Percentiles rank a stretch among this genome's conserved stretches.
phyloP scores from a whole-genome alignment of 305 asterid genomes.

The Solanum hybrid region DNA sequence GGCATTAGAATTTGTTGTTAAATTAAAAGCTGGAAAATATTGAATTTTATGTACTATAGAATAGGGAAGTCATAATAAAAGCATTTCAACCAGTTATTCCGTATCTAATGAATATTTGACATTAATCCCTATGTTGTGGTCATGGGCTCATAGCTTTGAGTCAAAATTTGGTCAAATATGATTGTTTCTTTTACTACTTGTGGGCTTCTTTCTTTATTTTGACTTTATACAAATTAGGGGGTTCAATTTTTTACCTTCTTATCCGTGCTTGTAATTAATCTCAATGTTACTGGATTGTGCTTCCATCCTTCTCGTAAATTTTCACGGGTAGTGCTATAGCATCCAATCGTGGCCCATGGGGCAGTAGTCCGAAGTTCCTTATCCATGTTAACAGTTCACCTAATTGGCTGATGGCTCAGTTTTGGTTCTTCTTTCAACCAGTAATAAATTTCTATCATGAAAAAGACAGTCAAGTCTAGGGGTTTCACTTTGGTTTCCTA shows the following conservation, averaged over 20 bases:
- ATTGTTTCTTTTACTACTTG: constrained; percentile 17
- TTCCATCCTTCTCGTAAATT: not conserved
- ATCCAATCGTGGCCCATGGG: not conserved
- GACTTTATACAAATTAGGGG: not conserved
- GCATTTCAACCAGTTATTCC: not conserved
- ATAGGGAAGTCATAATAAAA: not conserved
- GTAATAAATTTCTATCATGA: not conserved
- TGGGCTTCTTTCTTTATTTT: not conserved
- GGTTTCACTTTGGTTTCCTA: not conserved
- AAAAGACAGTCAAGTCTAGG: not conserved
- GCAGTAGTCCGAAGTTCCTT: not conserved
- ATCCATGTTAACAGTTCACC: not conserved
- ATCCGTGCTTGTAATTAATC: not conserved
- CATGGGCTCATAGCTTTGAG: not conserved
- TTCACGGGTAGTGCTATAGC: not conserved
- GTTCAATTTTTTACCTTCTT: not conserved
- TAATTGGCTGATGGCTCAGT: not conserved
- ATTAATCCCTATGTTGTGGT: not conserved
- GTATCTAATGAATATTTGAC: not conserved
- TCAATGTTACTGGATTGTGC: not conserved
- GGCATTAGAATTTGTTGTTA: not conserved
- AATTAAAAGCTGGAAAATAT: not conserved
- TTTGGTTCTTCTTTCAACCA: not conserved
- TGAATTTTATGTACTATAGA: not conserved
- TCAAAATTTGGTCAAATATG: constrained; percentile 12